Base-by-base conservation (phyloP, 1,139 yeast species). In the Geotrichum candidum region DNA sequence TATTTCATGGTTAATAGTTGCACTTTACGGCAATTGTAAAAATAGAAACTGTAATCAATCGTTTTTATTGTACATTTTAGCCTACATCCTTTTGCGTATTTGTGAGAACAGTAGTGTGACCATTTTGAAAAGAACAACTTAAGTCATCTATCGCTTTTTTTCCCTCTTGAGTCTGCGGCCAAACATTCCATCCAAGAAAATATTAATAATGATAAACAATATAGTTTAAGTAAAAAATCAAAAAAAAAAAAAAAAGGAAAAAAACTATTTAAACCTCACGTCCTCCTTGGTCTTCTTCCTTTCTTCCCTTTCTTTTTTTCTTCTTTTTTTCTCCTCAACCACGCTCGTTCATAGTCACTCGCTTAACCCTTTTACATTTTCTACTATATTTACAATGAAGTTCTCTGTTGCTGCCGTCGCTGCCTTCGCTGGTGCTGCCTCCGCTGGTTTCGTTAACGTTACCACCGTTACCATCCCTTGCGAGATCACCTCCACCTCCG, bases 311-410 rank as follows among this genome's bases (percentile, higher is more conserved):
- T 45, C 29, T 29, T 54, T 53, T 50, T 46, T 51, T 53, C 54
- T 52, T 56, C 63, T 63, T 63, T 61, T 60, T 53, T 56, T 70
- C 73, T 74, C 73, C 68, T 67, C 63, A 53, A 51, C 60, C 63
- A 58, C 53, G 57, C 46, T 51, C 54, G 27, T 56, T 60, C 54
- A 41, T 53, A 55, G 57, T 60, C 62, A 54, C 57, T 60, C 62
- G 56, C 58, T 60, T 18, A 50, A 45, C 5, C 46, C 45, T 22
- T 27, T 22, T 35, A 46, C 51, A 13, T 11, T 51, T 23, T 46
- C 15, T 29, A 35, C 38, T 35, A 56, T 59, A 51, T 46, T 54
- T 67, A 70, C 57, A 75, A 76, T 76, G 79, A 77, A 76, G 73
- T 67, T 66, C 69, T 63, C 70, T 60, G 67, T 59, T 56, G 57